Evolutionary conservation across 169 alveolate species (phyloP).

Genomic region (Toxoplasma gondii): DNA sequence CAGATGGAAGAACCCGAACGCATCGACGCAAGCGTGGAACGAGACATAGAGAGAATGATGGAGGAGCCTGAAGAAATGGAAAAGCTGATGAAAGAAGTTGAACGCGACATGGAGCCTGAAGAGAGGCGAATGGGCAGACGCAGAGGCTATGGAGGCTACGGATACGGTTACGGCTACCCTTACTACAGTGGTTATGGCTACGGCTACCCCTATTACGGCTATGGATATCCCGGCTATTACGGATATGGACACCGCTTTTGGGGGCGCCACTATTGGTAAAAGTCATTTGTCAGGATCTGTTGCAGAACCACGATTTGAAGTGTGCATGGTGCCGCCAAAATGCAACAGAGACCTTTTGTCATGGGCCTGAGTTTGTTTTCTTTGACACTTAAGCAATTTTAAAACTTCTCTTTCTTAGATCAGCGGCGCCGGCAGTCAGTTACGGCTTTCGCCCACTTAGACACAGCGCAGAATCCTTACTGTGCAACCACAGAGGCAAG

Average conservation of each 20-base stretch:
- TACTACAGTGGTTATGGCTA: slow-evolving; percentile 23
- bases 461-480: no score
- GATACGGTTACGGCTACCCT: slow-evolving; percentile 1
- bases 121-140: neutral
- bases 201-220: slow-evolving; percentile 5
- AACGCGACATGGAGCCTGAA: neutral
- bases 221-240: neutral
- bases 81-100: neutral
- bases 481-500: no score
- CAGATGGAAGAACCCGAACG: neutral
- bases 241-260: neutral
- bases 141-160: neutral
- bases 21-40: neutral
- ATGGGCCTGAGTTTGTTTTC: no score
- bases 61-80: neutral
- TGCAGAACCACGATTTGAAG: no score
- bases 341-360: no score
- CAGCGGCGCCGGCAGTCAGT: no score
- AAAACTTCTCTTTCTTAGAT: no score
- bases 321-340: no score
- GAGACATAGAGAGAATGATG: no score
- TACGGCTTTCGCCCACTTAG: no score
- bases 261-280: slow-evolving; percentile 3
- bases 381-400: no score
- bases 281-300: no score